Percentiles rank a stretch among this genome's conserved stretches.
Evolutionary conservation across 192 early-diverging fungal species (phyloP).

Genomic region (Backusella tuberculispora): DNA sequence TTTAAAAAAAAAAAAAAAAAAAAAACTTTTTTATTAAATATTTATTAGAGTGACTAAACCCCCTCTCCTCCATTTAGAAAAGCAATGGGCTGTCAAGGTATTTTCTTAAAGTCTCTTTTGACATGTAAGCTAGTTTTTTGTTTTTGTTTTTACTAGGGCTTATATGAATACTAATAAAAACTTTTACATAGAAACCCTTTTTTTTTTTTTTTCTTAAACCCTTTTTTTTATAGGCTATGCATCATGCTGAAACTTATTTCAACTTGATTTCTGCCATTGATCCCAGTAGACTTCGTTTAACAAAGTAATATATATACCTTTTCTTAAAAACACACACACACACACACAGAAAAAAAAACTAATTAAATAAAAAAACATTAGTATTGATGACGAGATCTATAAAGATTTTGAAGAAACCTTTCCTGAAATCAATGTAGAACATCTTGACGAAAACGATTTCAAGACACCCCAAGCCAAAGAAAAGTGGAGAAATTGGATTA

Average conservation of each 20-base stretch:
- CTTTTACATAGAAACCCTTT: slow-evolving; percentile 7
- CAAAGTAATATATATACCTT: slow-evolving; percentile 53
- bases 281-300: slow-evolving; percentile 77
- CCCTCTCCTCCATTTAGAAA: too few species aligned
- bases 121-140: neutral
- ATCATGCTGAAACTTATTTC: slow-evolving; percentile 95
- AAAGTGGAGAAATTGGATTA: slow-evolving; percentile 89
- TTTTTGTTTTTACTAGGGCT: too few species aligned
- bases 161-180: too few species aligned
- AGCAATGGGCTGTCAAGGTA: slow-evolving; percentile 92
- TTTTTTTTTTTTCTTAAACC: too few species aligned
- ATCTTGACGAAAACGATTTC: slow-evolving; percentile 80
- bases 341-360: neutral
- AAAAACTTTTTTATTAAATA: too few species aligned
- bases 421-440: slow-evolving; percentile 71
- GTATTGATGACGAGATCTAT: slow-evolving; percentile 86
- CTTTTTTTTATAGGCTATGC: slow-evolving; percentile 74
- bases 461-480: slow-evolving; percentile 81
- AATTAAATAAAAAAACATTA: slow-evolving; percentile 21
- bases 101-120: neutral
- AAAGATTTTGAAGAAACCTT: slow-evolving; percentile 77
- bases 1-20: too few species aligned
- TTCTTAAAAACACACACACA: neutral
- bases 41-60: too few species aligned
- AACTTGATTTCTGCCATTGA: slow-evolving; percentile 75